Evolutionary conservation across 176 grass and related monocot species (phyloP).

Genomic region (Oryza punctata): DNA sequence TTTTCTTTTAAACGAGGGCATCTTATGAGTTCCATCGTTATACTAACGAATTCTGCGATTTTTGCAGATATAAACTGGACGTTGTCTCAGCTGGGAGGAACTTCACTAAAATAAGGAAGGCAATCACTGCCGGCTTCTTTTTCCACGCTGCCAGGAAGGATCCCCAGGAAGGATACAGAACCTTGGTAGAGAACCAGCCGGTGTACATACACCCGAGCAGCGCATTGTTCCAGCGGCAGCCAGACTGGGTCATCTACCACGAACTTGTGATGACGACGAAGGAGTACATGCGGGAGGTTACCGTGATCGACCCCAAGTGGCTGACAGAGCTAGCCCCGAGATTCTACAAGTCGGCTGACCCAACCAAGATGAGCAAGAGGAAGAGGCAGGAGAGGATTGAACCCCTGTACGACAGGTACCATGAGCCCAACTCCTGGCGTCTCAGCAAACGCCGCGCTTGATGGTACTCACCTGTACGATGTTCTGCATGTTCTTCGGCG

Average conservation of each 20-base stretch:
- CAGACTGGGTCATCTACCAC: constrained; percentile 92
- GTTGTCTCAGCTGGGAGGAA: constrained; percentile 83
- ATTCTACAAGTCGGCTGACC: constrained; percentile 78
- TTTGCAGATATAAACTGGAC: constrained; percentile 85
- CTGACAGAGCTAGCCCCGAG: constrained; percentile 76
- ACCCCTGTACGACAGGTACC: constrained; percentile 84
- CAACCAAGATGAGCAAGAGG: constrained; percentile 90
- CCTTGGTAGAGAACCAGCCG: constrained; percentile 87
- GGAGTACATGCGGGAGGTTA: constrained; percentile 90
- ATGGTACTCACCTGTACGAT: constrained; percentile 2
- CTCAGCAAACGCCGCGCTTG: constrained; percentile 88
- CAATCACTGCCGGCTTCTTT: constrained; percentile 93
- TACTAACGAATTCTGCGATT: constrained; percentile 13
- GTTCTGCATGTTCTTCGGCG: constrained; percentile 1
- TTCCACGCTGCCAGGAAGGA: constrained; percentile 85
- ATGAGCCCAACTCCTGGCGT: constrained; percentile 96
- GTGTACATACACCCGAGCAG: constrained; percentile 92
- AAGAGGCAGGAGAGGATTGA: constrained; percentile 91
- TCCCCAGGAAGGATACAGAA: constrained; percentile 87
- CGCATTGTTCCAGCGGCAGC: constrained; percentile 88
- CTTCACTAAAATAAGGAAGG: constrained; percentile 91
- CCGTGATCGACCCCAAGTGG: constrained; percentile 85
- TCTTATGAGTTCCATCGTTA: background rate
- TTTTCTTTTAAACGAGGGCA: background rate
- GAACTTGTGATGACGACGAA: constrained; percentile 92